Base-by-base conservation (phyloP, 2,329 filamentous ascomycete species). In the Penicillium sp. region DNA sequence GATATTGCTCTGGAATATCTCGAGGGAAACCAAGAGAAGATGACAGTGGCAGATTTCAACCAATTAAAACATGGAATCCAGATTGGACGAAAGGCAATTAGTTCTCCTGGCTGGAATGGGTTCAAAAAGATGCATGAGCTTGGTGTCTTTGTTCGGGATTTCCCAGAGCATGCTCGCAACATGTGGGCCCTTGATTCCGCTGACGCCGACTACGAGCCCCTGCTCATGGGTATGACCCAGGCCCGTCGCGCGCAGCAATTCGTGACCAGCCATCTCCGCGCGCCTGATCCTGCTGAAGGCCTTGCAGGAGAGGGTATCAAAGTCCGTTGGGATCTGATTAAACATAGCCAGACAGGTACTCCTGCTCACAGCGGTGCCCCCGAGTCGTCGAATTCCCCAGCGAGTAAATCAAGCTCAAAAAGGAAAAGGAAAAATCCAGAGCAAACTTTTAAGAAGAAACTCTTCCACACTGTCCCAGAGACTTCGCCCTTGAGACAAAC, bases 111-210 rank as follows among this genome's bases (percentile, higher is more conserved):
- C 28, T 92, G 90, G 79, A 78, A 78, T 25, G 78, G 85, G 0
- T 85, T 91, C 64, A 88, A 87, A 55, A 73, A 77, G 26, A 86
- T 85, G 22, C 89, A 93, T 62, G 90, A 96, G 68, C 81, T 97
- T 55, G 91, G 91, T 0, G 72, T 96, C 11, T 88, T 86, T 55
- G 74, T 96, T 3, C 69, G 83, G 3, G 75, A 83, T 30, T 91
- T 93, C 67, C 88, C 90, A 0, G 77, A 78, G 11, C 78, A 81
- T 0, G 80, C 82, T 3, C 82, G 82, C 3, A 71, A 77, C 16
- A 78, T 82, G 4, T 96, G 91, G 88, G 85, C 89, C 0, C 80
- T 96, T 30, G 79, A 85, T 58, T 70, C 71, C 3, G 66, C 65
- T 10, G 71, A 74, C 1, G 65, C 77, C 8, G 64, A 67, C 1